Conservation (phyloP, 305 asterid species). For the Nicotiana rustica region DNA sequence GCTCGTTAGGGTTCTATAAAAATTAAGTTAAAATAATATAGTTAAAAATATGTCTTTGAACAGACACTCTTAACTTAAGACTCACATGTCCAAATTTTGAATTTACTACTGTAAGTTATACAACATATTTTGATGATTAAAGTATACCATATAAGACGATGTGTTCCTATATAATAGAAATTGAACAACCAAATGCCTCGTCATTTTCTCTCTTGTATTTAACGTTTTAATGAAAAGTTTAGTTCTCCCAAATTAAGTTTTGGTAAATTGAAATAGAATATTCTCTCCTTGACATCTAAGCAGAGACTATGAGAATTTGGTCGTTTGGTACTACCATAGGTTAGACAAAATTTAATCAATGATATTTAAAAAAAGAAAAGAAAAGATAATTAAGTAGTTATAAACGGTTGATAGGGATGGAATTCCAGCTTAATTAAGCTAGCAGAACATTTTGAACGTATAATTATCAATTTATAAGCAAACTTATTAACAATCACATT, state of each 20-base stretch:
- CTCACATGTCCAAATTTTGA: background rate
- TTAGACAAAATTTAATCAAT: background rate
- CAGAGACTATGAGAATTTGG: background rate
- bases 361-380: no score
- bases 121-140: background rate
- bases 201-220: background rate
- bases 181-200: background rate
- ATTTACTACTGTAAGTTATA: background rate
- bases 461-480: conserved; percentile 25
- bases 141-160: background rate
- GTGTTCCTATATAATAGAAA: background rate
- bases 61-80: background rate
- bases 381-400: background rate
- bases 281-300: background rate
- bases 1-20: no score
- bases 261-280: background rate
- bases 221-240: background rate
- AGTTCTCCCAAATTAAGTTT: background rate
- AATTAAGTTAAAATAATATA: no score
- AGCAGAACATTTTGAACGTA: background rate
- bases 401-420: background rate
- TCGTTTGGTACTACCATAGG: conserved; percentile 20
- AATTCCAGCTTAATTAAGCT: background rate
- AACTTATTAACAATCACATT: conserved; percentile 25
- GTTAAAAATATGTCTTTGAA: no score